Percentiles rank a stretch among this genome's conserved stretches.
These are phyloP conservation scores for Aphanomyces cochlioides DNA, from an alignment of 352 stramenopile species.

Conservation along the genomic window DNA sequence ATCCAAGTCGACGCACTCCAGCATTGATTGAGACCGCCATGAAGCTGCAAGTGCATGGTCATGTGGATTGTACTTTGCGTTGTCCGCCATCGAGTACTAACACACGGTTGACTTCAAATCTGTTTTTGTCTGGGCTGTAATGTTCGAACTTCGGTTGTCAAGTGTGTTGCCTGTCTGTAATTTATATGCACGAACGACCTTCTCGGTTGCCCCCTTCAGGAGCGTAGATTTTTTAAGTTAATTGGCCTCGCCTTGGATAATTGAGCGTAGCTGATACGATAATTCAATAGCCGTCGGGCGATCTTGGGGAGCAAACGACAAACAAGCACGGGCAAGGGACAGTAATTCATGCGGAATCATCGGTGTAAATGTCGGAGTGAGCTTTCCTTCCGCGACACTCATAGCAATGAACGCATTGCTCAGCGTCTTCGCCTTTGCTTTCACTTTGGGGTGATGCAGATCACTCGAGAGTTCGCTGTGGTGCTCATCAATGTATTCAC, in stretches of 20 bases:
- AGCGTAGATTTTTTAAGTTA: conserved; percentile 5
- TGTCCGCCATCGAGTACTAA: no score
- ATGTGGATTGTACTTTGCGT: no score
- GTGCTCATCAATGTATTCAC: conserved; percentile 27
- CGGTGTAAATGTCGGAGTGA: conserved; percentile 45
- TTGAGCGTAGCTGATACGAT: conserved; percentile 52
- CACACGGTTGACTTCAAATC: no score
- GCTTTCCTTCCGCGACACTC: conserved; percentile 44
- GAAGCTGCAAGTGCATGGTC: no score
- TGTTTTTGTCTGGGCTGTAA: no score
- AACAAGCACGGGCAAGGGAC: conserved; percentile 47
- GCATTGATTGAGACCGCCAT: no score
- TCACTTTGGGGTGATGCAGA: conserved; percentile 25
- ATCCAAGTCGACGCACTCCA: no score
- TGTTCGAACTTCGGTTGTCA: no score
- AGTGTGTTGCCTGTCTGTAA: no score
- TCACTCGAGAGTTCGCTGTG: conserved; percentile 24
- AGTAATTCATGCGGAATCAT: conserved; percentile 53
- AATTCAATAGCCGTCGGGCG: conserved; percentile 61
- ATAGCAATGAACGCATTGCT: conserved; percentile 49
- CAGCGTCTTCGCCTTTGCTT: conserved; percentile 29
- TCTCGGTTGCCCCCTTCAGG: no score
- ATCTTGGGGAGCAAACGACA: conserved; percentile 48
- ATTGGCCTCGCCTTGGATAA: not conserved
- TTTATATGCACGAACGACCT: no score